Conservation (phyloP, 2,329 filamentous ascomycete species). For the Gnomoniopsis smithogilvyi region DNA sequence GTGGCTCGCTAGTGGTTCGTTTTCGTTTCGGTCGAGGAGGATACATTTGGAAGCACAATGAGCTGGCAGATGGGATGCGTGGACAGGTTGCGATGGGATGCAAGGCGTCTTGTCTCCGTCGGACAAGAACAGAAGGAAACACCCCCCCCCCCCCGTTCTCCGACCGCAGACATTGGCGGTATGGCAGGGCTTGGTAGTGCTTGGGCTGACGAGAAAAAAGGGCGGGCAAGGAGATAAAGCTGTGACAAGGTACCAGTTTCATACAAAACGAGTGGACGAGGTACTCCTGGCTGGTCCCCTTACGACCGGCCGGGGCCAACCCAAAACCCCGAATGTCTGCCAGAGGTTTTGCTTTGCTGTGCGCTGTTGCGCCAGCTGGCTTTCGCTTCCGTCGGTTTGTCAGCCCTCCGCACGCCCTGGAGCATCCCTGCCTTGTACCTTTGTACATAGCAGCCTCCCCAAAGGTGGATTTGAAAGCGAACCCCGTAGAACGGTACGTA, state of each 20-base stretch:
- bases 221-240: conserved; percentile 10
- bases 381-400: conserved; percentile 12
- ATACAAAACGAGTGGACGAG: conserved; percentile 3
- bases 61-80: not conserved
- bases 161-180: conserved; percentile 1
- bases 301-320: conserved; percentile 18
- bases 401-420: conserved; percentile 13
- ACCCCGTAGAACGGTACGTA: conserved; percentile 1
- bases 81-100: not conserved
- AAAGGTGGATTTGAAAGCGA: not conserved
- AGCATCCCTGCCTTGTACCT: not conserved
- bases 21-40: not conserved
- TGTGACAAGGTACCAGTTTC: conserved; percentile 9
- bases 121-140: not conserved
- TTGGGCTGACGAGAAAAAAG: not conserved
- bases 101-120: conserved; percentile 4
- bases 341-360: not conserved
- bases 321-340: conserved; percentile 16
- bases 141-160: not conserved
- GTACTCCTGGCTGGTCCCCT: conserved; percentile 4
- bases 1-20: not conserved
- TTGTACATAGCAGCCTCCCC: not conserved
- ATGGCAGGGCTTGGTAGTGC: not conserved
- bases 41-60: not conserved
- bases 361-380: not conserved